phyloP scores from a whole-genome alignment of 2,329 filamentous ascomycete genomes.

The Plectosphaerella sp. region DNA sequence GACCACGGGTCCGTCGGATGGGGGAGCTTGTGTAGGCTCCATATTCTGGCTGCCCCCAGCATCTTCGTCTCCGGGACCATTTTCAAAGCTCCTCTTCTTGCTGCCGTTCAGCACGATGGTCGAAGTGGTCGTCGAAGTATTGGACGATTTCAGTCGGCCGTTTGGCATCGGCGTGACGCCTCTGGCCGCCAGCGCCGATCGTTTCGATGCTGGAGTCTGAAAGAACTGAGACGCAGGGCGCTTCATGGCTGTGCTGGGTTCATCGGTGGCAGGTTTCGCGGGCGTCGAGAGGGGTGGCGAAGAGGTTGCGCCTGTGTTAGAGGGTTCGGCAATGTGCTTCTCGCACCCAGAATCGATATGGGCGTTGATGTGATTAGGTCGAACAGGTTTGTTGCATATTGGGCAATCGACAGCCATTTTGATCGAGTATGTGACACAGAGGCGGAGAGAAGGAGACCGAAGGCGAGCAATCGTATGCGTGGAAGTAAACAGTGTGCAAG shows the following conservation, averaged over 20 bases:
- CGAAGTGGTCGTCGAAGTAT: slow-evolving; percentile 1
- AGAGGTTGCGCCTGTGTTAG: slow-evolving; percentile 11
- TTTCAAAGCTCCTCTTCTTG: slow-evolving; percentile 49
- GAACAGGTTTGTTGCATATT: slow-evolving; percentile 72
- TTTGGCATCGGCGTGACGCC: slow-evolving; percentile 28
- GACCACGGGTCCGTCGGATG: slow-evolving; percentile 30
- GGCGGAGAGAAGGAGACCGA: not conserved
- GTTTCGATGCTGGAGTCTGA: slow-evolving; percentile 55
- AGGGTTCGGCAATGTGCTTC: slow-evolving; percentile 56
- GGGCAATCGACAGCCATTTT: slow-evolving; percentile 64
- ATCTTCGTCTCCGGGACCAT: slow-evolving; percentile 38
- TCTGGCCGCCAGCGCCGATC: slow-evolving; percentile 34
- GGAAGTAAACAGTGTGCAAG: too few species aligned
- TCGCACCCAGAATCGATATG: slow-evolving; percentile 85
- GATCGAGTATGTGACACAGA: not conserved
- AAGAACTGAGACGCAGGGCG: slow-evolving; percentile 56
- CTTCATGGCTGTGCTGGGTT: slow-evolving; percentile 31
- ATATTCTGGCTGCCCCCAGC: not conserved
- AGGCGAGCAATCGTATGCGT: not conserved
- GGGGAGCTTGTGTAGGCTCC: not conserved
- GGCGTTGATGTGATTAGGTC: slow-evolving; percentile 72
- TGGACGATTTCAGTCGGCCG: slow-evolving; percentile 6
- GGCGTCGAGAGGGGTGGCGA: slow-evolving; percentile 22
- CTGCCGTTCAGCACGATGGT: slow-evolving; percentile 9
- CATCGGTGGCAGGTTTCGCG: slow-evolving; percentile 17